Base-by-base conservation (phyloP, 768 basidiomycete genomes). In the Boletus reticulatus region DNA sequence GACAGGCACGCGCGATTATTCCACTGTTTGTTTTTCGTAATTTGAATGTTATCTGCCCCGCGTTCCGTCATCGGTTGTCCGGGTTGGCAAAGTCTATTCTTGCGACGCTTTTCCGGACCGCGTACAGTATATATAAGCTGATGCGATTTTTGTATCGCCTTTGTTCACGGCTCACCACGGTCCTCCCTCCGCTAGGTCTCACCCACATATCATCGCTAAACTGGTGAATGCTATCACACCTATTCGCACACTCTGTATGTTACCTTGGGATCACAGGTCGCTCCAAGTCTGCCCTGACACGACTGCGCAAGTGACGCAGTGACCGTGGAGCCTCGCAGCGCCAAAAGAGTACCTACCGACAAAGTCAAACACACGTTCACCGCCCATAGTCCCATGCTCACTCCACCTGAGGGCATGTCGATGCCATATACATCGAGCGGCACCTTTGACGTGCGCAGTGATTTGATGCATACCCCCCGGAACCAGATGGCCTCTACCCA, bases 161-260 rank as follows among this genome's bases (percentile, higher is more conserved):
- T 12, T 9, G n/a, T 20, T 29, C 17, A 6, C 20, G 4, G 36
- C 16, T 13, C 46, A 36, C 17, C 27, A 41, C 12, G 39, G 19
- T 27, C 19, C 22, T 12, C 41, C 41, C 36, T 27, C 19, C 16
- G 10, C 32, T 41, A 27, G 32, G 12, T 34, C 34, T 13, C 12
- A 12, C 13, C 14, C 12, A 14, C 4, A 14, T 4, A 46, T 46
- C 32, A 24, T 51, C 14, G 42, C 20, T 6, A 43, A 20, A 19
- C 45, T 73, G 67, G 80, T 78, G 39, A 56, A 69, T 47, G n/a
- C 7, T 19, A 16, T 20, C 16, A 9, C 16, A 24, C 34, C 41
- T 42, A 14, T 50, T 20, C 6, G 34, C 22, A 47, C 3, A 20
- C 20, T 43, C 4, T 1, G 5, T 34, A 37, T 36, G 29, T 27